Evolutionary conservation across 2,329 filamentous ascomycete species (phyloP).

Genomic region (Xenosphaeropsis pyriputrescens): DNA sequence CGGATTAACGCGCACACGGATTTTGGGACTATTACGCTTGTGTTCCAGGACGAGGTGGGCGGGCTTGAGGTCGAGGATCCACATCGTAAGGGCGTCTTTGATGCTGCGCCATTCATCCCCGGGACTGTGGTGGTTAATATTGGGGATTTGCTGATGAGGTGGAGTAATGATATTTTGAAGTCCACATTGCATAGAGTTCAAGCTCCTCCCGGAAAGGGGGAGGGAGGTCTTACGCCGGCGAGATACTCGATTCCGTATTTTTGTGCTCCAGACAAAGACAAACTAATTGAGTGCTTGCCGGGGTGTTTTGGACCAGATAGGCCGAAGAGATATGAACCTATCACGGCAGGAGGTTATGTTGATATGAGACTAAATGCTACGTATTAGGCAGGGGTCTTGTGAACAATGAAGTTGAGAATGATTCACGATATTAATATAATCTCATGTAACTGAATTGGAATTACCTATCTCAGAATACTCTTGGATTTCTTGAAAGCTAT

Average conservation of each 20-base stretch:
- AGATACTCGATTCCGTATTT: constrained; percentile 27
- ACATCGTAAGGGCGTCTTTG: constrained; percentile 19
- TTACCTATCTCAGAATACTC: too few relatives aligned
- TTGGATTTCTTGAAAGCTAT: too few relatives aligned
- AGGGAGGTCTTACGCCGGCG: background rate
- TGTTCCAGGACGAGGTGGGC: constrained; percentile 32
- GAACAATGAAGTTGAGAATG: too few relatives aligned
- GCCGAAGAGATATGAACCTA: constrained; percentile 1
- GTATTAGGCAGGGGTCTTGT: background rate
- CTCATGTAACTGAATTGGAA: too few relatives aligned
- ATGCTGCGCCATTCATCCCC: constrained; percentile 20
- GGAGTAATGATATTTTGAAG: constrained; percentile 25
- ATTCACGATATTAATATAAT: too few relatives aligned
- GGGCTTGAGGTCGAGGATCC: constrained; percentile 31
- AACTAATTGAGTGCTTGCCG: constrained; percentile 19
- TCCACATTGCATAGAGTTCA: constrained; percentile 26
- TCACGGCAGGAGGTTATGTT: constrained; percentile 1
- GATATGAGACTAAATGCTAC: constrained; percentile 1
- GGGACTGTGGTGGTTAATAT: constrained; percentile 28
- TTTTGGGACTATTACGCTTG: constrained; percentile 30
- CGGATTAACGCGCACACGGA: constrained; percentile 33
- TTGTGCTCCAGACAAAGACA: constrained; percentile 25
- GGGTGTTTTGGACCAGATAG: constrained; percentile 1
- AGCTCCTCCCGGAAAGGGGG: constrained; percentile 9
- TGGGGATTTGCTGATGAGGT: constrained; percentile 28